Base-by-base conservation (phyloP, 805 yeast genomes). In the Saturnispora galanensis region DNA sequence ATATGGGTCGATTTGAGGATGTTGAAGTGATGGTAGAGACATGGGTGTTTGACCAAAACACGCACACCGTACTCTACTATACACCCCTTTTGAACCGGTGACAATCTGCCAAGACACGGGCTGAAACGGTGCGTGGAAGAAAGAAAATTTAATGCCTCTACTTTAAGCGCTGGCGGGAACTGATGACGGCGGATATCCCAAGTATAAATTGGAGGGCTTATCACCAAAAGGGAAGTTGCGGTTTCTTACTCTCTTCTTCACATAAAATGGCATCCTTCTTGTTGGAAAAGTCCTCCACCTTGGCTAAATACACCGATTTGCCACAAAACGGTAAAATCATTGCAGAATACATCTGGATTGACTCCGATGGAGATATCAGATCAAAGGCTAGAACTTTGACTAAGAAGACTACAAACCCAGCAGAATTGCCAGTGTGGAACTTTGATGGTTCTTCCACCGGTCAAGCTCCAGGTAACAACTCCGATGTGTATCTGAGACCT, bases 281-380 rank as follows among this genome's bases (percentile, higher is more conserved):
- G 30, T 65, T 75, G 48, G 79, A 76, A 66, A 84, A 87, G 72
- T 81, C 95, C 46, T 76, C 81, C 50, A 82, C 86, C 51, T 74
- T 90, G 60, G 75, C 79, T 61, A 90, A 89, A 71, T 90, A 90
- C 63, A 63, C 84, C 52, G 82, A 76, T 56, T 76, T 93, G 57
- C 82, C 81, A 66, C 97, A 89, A 74, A 75, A 79, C 56, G 96
- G 95, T 52, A 74, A 73, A 59, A 73, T 90, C 53, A 75, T 93
- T 55, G 98, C 98, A 52, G 98, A 93, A 70, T 93, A 93, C 73
- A 81, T 93, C 66, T 93, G 98, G 98, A 83, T 93, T 56, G 98
- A 93, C 65, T 85, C 95, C 56, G 75, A 83, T 53, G 95, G 95
- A 63, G 77, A 80, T 60, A 66, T 88, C 58, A 85, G 98, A 73